A percentile compares a stretch with the other conserved stretches of the same genome.
These are phyloP conservation scores for Stagonosporopsis cucurbitacearum DNA, from an alignment of 2,329 filamentous ascomycete genomes.

Conservation along the genomic window DNA sequence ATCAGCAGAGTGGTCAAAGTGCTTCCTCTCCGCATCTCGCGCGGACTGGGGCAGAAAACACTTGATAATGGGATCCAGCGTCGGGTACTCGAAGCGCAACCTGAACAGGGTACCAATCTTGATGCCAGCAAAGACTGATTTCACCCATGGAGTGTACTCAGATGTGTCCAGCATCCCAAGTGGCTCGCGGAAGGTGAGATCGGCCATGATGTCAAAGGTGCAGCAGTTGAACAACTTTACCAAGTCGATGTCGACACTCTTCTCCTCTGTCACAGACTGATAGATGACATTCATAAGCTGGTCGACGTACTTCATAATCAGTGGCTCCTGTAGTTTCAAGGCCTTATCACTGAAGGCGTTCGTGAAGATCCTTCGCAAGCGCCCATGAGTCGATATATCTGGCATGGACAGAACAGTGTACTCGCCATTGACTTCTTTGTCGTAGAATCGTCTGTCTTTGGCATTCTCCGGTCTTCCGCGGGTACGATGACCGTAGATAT, in stretches of 20 bases:
- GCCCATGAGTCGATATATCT: not conserved
- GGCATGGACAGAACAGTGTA: not conserved
- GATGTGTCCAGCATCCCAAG: conserved; percentile 38
- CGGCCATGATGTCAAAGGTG: conserved; percentile 34
- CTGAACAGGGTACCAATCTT: not conserved
- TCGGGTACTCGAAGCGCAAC: not conserved
- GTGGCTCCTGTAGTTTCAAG: not conserved
- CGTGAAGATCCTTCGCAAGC: not conserved
- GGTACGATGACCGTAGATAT: not conserved
- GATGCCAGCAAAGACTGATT: conserved; percentile 15
- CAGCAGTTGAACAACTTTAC: conserved; percentile 39
- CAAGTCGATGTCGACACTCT: conserved; percentile 30
- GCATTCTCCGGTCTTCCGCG: not conserved
- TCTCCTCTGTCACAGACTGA: not conserved
- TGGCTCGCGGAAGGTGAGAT: conserved; percentile 43
- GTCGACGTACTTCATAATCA: not conserved
- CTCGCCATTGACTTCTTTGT: not conserved
- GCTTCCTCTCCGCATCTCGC: too few relatives aligned
- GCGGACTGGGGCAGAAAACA: not conserved
- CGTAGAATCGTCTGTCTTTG: not conserved
- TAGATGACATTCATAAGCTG: not conserved
- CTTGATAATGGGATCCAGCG: not conserved
- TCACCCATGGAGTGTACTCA: conserved; percentile 44
- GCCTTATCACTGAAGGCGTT: not conserved
- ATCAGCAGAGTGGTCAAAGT: not conserved